Base-by-base conservation (phyloP, 106 monocot genomes). In the Triglochin maritima region DNA sequence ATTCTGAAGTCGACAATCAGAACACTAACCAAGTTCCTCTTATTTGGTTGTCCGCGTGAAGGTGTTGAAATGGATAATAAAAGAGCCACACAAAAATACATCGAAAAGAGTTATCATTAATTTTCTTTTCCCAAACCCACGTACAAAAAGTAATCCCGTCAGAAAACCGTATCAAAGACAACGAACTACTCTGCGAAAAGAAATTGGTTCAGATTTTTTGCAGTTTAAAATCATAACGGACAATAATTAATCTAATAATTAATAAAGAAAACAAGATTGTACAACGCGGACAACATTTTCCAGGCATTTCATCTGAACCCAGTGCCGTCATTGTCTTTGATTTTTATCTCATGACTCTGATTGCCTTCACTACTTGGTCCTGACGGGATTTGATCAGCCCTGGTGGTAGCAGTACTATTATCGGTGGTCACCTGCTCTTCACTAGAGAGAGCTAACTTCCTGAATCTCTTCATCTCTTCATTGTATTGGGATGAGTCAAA, bases 391-490 rank as follows among this genome's bases (percentile, higher is more conserved):
- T 65, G 65, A 0, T 65, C 57, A 49, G 56, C 57, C 47, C 58
- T 57, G 43, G 56, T 73, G 65, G 66, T 74, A 46, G 73, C 45
- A 4, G 41, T 51, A 17, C 67, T 67, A 43, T 67, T 59, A 13
- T 74, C 74, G 12, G 45, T 75, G 49, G 42, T 75, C 10, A 52
- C n/a, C 15, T 75, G 47, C n/a, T 75, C 74, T 51, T 68, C 60
- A 49, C 65, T 68, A 3, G 7, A 16, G 16, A 75, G 60, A 8
- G 74, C 74, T 16, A 67, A 45, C 55, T 67, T 75, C 58, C 74
- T 67, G 67, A 75, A 75, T 16, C 52, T 75, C 55, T 67, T 75
- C 74, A 75, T 75, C 58, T 75, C 74, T 42, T 75, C 74, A 52
- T 59, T 75, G 67, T 75, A 75, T 67, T 67, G 67, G 3, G 57